phyloP scores from a whole-genome alignment of 345 rosid genomes.

The Trapa incisa region DNA sequence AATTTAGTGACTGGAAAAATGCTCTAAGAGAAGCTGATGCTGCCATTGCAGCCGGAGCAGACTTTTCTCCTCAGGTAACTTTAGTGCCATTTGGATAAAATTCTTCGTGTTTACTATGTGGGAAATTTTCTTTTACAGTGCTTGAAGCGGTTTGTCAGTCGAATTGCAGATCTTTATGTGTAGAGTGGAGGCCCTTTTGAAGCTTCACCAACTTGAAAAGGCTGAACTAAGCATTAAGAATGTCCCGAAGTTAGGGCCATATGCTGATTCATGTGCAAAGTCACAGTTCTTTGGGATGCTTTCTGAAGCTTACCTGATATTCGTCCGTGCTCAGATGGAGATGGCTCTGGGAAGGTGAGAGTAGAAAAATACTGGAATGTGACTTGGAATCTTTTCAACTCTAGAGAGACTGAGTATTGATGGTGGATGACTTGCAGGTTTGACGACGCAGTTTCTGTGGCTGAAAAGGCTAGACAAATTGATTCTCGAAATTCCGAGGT shows the following conservation, averaged over 20 bases:
- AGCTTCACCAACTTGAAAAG: slow-evolving; percentile 75
- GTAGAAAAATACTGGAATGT: slow-evolving; percentile 4
- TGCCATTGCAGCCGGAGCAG: slow-evolving; percentile 76
- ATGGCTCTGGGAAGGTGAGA: slow-evolving; percentile 93
- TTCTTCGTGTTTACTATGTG: background rate
- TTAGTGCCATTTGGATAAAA: background rate
- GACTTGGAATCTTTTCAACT: slow-evolving; percentile 7
- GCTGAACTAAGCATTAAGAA: slow-evolving; percentile 37
- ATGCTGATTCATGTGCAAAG: slow-evolving; percentile 23
- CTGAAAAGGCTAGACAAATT: slow-evolving; percentile 67
- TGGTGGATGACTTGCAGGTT: slow-evolving; percentile 71
- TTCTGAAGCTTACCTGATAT: slow-evolving; percentile 59
- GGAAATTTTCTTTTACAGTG: background rate
- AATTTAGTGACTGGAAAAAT: slow-evolving; percentile 57
- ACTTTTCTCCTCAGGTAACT: slow-evolving; percentile 70
- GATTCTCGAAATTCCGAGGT: slow-evolving; percentile 65
- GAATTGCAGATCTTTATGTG: slow-evolving; percentile 85
- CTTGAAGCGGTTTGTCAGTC: slow-evolving; percentile 7
- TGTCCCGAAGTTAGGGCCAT: slow-evolving; percentile 40
- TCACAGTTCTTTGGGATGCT: slow-evolving; percentile 62
- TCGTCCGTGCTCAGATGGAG: slow-evolving; percentile 74
- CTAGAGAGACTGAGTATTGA: slow-evolving; percentile 18
- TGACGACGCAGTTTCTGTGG: slow-evolving; percentile 65
- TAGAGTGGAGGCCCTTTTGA: slow-evolving; percentile 87
- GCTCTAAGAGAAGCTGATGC: slow-evolving; percentile 53